Percentiles rank a stretch among this genome's conserved stretches.
Conservation (phyloP, 164 flowering plant species). For the Echeveria elegans region DNA sequence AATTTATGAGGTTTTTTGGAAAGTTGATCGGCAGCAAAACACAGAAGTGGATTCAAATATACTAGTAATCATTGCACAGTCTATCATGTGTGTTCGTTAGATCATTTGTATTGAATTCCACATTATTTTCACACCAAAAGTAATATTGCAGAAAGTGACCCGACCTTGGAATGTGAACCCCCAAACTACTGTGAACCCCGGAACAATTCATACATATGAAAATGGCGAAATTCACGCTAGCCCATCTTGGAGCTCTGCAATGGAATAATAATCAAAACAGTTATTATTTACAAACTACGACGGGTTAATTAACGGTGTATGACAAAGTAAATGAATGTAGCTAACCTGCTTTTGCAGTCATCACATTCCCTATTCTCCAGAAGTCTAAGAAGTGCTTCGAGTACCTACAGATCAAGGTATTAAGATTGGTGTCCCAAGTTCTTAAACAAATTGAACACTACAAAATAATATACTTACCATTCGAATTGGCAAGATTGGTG, state of each 20-base stretch:
- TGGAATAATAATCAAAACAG: not conserved
- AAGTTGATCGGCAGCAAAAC: too few species aligned
- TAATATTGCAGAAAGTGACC: not conserved
- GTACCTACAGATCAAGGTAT: conserved; percentile 23
- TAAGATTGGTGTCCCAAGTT: not conserved
- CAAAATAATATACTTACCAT: not conserved
- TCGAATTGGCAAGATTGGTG: too few species aligned
- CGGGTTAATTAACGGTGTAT: not conserved
- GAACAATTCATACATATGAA: conserved; percentile 77
- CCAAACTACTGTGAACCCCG: conserved; percentile 61
- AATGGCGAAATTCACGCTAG: conserved; percentile 65
- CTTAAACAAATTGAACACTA: not conserved
- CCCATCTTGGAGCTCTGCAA: conserved; percentile 71
- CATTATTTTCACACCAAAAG: too few species aligned
- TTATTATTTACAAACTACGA: not conserved
- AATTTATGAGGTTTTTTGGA: too few species aligned
- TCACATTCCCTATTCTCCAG: conserved; percentile 69
- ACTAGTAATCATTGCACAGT: too few species aligned
- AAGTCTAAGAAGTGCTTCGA: conserved; percentile 53
- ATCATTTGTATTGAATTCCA: too few species aligned
- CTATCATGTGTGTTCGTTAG: too few species aligned
- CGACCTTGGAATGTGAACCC: conserved; percentile 68
- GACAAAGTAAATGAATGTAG: not conserved
- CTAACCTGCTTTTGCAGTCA: conserved; percentile 61
- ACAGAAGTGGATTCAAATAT: too few species aligned